Percentiles rank a stretch among this genome's conserved stretches.
These are phyloP conservation scores for Cutaneotrichosporon daszewskae DNA, from an alignment of 1,284 basidiomycete genomes.

Conservation along the genomic window DNA sequence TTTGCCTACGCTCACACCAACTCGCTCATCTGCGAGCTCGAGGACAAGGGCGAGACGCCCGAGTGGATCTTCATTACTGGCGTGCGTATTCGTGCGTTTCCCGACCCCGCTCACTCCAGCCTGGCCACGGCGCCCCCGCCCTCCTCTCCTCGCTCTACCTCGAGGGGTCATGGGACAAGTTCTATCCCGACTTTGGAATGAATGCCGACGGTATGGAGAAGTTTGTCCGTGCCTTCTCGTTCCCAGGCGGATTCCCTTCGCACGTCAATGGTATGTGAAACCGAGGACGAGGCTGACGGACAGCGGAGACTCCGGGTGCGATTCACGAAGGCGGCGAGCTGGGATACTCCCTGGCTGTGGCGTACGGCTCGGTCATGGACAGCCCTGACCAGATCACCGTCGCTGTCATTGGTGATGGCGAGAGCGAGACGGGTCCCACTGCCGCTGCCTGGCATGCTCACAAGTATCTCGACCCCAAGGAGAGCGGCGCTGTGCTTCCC, in stretches of 20 bases:
- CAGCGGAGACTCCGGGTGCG: constrained; percentile 72
- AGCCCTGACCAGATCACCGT: constrained; percentile 69
- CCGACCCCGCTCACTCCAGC: constrained; percentile 40
- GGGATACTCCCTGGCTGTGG: constrained; percentile 77
- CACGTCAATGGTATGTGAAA: constrained; percentile 44
- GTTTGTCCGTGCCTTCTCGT: constrained; percentile 48
- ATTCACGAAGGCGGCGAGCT: constrained; percentile 88
- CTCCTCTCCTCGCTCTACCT: constrained; percentile 75
- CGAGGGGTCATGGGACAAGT: constrained; percentile 81
- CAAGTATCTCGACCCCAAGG: constrained; percentile 85
- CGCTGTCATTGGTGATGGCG: constrained; percentile 78
- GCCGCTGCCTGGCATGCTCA: constrained; percentile 74
- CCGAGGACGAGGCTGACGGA: constrained; percentile 32
- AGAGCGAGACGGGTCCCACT: constrained; percentile 79
- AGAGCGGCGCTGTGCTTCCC: constrained; percentile 79
- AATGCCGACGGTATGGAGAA: constrained; percentile 59
- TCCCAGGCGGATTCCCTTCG: constrained; percentile 51
- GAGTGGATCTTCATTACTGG: constrained; percentile 57
- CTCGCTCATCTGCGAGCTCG: constrained; percentile 55
- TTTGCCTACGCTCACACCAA: constrained; percentile 77
- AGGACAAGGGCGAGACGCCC: constrained; percentile 50
- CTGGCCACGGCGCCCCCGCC: constrained; percentile 76
- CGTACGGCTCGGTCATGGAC: constrained; percentile 77
- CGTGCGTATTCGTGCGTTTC: constrained; percentile 22
- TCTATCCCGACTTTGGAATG: constrained; percentile 66